Evolutionary conservation across 2,329 filamentous ascomycete genomes (phyloP), one percentile per base, ranked within the genome.

Genomic region (Verticillium klebahnii): DNA sequence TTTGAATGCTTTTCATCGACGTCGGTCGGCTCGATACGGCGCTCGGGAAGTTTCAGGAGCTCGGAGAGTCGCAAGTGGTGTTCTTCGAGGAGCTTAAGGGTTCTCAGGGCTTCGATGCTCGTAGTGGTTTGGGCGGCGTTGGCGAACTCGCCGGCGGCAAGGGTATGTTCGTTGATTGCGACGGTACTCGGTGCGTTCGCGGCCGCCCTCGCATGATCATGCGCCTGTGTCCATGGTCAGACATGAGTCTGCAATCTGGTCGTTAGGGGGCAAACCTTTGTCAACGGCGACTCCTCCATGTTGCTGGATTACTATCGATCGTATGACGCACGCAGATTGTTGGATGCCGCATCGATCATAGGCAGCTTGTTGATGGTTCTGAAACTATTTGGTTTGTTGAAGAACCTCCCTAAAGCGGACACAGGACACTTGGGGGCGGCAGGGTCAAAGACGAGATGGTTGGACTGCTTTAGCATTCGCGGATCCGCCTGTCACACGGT

Each of bases 111-210:
- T 81, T 97, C 83, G 65, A 82, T 72, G 71, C 81, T 85, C 50
- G 80, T 82, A 8, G 92, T 96, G 57, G 78, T 84, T 64, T 86
- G 85, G n/a, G 91, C 88, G 34, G 93, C 93, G 64, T 89, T 89
- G 64, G 92, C 89, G 74, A 97, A 98, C 73, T 97, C 92, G 66
- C 88, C 89, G 2, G 95, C 94, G 40, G 95, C 95, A 62, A 91
- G 82, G 60, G 93, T 88, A 76, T 98, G 94, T 74, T 97, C 91
- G 70, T 90, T 90, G 71, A 93, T 90, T 65, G 94, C 94, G 57
- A 91, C 88, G 7, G 89, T 89, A 61, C 91, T 91, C 29, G 83
- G 88, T 61, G 93, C 92, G 29, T 88, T 82, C 29, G 91, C 88
- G 54, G 94, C 93, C 70, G 91, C 93, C 69, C 89, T 88, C 58